Evolutionary conservation across 441 rosid genomes (phyloP), one percentile per base, ranked within the genome.

Genomic region (Adansonia madagascariensis): DNA sequence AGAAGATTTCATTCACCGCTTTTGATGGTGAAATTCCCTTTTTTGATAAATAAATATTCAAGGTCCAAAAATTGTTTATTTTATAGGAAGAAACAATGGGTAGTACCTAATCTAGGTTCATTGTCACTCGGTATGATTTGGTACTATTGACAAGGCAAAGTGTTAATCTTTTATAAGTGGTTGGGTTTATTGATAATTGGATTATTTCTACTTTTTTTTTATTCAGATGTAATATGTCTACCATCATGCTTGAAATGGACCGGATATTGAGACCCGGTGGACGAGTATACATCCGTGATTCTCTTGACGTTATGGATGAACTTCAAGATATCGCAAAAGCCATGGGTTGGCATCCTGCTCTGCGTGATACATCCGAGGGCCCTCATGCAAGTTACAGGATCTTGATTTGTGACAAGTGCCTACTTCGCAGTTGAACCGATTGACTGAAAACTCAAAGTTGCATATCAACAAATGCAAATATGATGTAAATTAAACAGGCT

Each of bases 191-290:
- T 31, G 22, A 18, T 73, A 31, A 75, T 63, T 43, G n/a, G 3
- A 15, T 20, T 15, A 20, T 50, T 60, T 64, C 44, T 73, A 4
- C 72, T 57, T 56, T 53, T 57, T 66, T 73, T 35, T 35, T 35
- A 2, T 57, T 80, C 86, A 96, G 99, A 80, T 97, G 99, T 83
- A 93, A 89, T 59, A 86, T 94, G 88, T 89, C 97, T 49, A 86
- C 90, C 1, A 90, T 94, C 55, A 92, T 97, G 99, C 92, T 97
- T n/a, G 98, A 97, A 88, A 97, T 97, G 99, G 99, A 97, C 80
- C 88, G 99, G 78, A 93, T 97, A 1, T 81, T 97, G 72, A 89
- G 99, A 85, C 99, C 99, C 44, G 99, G 98, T 57, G 98, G 99
- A 63, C 89, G 78, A 78, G 98, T 75, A 61, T 94, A 94, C 78